These are phyloP conservation scores for Suillus occidentalis DNA, from an alignment of 768 basidiomycete species.

Conservation along the genomic window DNA sequence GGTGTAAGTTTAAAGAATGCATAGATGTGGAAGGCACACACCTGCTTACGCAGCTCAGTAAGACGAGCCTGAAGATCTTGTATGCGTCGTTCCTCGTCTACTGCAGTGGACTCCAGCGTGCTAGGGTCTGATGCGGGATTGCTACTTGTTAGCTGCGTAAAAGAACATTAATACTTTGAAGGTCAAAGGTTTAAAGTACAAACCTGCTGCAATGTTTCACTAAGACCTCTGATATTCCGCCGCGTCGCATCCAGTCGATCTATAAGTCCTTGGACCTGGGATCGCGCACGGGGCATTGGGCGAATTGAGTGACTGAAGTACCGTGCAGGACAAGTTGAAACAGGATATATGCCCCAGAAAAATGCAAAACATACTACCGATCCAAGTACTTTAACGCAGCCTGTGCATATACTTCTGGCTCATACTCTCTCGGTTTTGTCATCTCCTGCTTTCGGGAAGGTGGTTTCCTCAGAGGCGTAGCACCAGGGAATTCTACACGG, in stretches of 20 bases:
- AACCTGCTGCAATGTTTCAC: conserved; percentile 41
- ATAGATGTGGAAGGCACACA: conserved; percentile 22
- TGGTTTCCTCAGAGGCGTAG: conserved; percentile 64
- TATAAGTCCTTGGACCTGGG: conserved; percentile 38
- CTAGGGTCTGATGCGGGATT: conserved; percentile 18
- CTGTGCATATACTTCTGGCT: conserved; percentile 74
- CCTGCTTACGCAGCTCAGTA: conserved; percentile 40
- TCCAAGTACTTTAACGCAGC: conserved; percentile 78
- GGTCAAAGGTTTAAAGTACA: no score
- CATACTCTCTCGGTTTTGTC: conserved; percentile 42
- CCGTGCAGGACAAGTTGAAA: conserved; percentile 33
- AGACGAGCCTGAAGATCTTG: conserved; percentile 44
- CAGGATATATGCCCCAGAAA: background rate
- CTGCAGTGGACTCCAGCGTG: conserved; percentile 29
- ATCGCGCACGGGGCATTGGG: conserved; percentile 50
- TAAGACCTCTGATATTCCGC: conserved; percentile 36
- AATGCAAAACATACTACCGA: conserved; percentile 59
- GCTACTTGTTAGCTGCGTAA: conserved; percentile 15
- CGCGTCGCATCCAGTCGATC: conserved; percentile 39
- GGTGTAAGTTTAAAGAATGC: background rate
- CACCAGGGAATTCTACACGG: conserved; percentile 65
- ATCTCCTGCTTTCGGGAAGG: conserved; percentile 39
- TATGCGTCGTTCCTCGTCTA: conserved; percentile 43
- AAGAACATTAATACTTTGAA: background rate
- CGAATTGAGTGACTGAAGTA: conserved; percentile 43